Evolutionary conservation across 208 protist species (phyloP).

Genomic region (Trypanosoma avium): DNA sequence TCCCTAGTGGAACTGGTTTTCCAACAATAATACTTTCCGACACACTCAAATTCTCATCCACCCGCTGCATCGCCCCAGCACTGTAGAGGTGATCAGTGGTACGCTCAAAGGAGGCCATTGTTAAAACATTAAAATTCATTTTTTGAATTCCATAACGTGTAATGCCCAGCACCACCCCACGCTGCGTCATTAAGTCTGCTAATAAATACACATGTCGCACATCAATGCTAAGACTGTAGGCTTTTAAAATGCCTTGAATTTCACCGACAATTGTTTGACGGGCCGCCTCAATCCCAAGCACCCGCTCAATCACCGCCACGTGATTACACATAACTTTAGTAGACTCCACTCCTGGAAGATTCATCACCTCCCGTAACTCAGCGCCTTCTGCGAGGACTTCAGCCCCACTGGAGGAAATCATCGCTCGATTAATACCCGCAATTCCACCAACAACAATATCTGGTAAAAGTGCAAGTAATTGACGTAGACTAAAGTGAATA

Average conservation of each 20-base stretch:
- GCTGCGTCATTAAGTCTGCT: constrained; percentile 99
- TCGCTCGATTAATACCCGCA: constrained; percentile 92
- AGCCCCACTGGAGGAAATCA: constrained; percentile 88
- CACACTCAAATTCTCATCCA: constrained; percentile 86
- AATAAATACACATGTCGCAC: constrained; percentile 98
- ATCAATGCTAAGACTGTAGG: constrained; percentile 98
- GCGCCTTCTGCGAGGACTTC: constrained; percentile 94
- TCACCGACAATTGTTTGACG: constrained; percentile 96
- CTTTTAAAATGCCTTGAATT: constrained; percentile 95
- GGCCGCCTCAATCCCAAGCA: constrained; percentile 99
- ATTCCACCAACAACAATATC: constrained; percentile 95
- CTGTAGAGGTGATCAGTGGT: constrained; percentile 99
- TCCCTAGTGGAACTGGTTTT: constrained; percentile 96
- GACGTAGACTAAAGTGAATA: constrained; percentile 85
- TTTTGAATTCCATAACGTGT: constrained; percentile 99
- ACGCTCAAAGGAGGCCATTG: constrained; percentile 99
- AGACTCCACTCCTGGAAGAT: constrained; percentile 92
- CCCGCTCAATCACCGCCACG: constrained; percentile 94
- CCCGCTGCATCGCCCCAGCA: constrained; percentile 92
- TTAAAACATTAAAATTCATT: constrained; percentile 98
- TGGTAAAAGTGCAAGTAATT: constrained; percentile 84
- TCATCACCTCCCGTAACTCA: constrained; percentile 94
- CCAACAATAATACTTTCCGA: constrained; percentile 99
- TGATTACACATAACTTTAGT: constrained; percentile 96
- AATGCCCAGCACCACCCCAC: constrained; percentile 98